These are phyloP conservation scores for Raphanus raphanistrum DNA, from an alignment of 345 rosid genomes.

Conservation along the genomic window DNA sequence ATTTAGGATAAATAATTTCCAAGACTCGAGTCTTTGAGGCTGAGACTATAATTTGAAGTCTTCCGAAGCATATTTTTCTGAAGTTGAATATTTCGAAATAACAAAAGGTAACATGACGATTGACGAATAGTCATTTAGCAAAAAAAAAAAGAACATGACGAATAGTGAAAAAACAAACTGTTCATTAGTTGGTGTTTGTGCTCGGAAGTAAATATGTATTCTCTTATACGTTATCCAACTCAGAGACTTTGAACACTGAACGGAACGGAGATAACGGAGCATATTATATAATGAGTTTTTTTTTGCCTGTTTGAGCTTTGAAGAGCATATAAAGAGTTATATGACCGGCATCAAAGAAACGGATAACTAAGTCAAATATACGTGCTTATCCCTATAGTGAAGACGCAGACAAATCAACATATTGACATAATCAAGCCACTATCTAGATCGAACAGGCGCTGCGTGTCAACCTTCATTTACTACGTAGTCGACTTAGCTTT, in stretches of 20 bases:
- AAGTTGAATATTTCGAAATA: background rate
- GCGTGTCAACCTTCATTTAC: constrained; percentile 38
- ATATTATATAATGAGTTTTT: background rate
- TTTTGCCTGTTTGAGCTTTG: background rate
- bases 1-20: background rate
- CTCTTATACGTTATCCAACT: background rate
- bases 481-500: constrained; percentile 31
- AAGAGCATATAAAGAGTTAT: constrained; percentile 8
- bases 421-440: background rate
- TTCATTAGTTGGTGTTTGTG: background rate
- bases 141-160: background rate
- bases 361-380: background rate
- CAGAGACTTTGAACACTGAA: background rate
- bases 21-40: background rate
- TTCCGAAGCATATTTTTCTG: background rate
- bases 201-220: background rate
- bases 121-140: too few relatives aligned
- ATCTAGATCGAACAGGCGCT: constrained; percentile 3
- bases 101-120: constrained; percentile 7
- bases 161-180: background rate
- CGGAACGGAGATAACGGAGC: background rate
- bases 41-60: background rate
- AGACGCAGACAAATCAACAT: constrained; percentile 18
- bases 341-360: constrained; percentile 6
- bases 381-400: constrained; percentile 13